phyloP scores from a whole-genome alignment of 192 early-diverging fungal genomes.

The Mortierella antarctica region DNA sequence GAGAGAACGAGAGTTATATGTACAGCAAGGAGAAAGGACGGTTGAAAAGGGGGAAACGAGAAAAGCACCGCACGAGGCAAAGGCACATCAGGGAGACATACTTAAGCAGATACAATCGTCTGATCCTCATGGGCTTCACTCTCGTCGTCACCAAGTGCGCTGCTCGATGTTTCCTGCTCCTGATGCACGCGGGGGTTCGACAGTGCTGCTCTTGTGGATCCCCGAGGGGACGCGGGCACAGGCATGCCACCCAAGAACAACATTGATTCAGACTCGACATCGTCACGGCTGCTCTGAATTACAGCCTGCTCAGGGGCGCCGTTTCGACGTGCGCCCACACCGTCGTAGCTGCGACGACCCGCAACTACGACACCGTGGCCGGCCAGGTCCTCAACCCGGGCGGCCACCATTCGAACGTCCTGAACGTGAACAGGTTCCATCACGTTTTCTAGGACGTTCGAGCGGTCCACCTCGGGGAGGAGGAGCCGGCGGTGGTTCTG shows the following conservation, averaged over 20 bases:
- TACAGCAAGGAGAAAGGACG: not conserved
- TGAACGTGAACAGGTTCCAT: not conserved
- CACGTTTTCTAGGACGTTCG: not conserved
- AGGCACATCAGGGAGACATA: no score
- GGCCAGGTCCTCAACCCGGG: slow-evolving; percentile 1
- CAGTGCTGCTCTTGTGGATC: slow-evolving; percentile 20
- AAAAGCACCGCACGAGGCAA: no score
- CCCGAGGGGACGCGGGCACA: slow-evolving; percentile 69
- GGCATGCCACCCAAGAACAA: slow-evolving; percentile 49
- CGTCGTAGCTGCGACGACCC: slow-evolving; percentile 14
- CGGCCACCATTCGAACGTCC: not conserved
- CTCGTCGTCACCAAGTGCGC: no score
- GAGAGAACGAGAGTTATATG: slow-evolving; percentile 1
- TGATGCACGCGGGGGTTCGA: slow-evolving; percentile 21
- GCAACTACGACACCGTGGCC: slow-evolving; percentile 14
- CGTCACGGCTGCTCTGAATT: slow-evolving; percentile 52
- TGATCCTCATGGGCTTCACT: no score
- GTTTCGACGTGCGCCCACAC: slow-evolving; percentile 4
- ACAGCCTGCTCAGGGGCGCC: slow-evolving; percentile 43
- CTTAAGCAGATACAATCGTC: no score
- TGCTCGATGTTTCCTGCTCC: slow-evolving; percentile 9
- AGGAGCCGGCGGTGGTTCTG: slow-evolving; percentile 17
- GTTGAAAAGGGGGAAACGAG: not conserved
- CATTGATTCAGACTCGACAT: slow-evolving; percentile 46
- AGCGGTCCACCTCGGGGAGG: not conserved